Evolutionary conservation across 2,329 filamentous ascomycete species (phyloP).

Genomic region (Scolecobasidium constrictum): DNA sequence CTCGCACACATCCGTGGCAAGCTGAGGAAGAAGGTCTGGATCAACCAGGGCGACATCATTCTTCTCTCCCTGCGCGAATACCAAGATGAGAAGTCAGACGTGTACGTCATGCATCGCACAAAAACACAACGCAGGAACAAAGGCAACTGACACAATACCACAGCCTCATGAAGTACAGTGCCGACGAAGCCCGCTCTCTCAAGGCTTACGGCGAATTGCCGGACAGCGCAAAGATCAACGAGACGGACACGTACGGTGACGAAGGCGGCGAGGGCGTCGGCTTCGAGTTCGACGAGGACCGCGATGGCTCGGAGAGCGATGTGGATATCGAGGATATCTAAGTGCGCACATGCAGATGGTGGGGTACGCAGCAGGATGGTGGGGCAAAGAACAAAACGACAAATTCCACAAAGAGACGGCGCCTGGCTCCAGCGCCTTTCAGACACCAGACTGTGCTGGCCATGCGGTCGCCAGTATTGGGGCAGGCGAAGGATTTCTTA

Average conservation of each 20-base stretch:
- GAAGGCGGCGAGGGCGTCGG: slow-evolving; percentile 91
- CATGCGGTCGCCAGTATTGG: no score
- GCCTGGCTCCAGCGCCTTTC: no score
- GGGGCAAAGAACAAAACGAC: no score
- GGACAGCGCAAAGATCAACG: slow-evolving; percentile 98
- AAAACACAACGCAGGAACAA: no score
- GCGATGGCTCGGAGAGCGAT: slow-evolving; percentile 51
- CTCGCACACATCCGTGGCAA: slow-evolving; percentile 86
- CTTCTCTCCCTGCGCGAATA: slow-evolving; percentile 38
- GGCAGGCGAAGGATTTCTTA: no score
- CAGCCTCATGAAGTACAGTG: slow-evolving; percentile 62
- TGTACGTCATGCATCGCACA: no score
- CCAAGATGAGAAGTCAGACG: slow-evolving; percentile 68
- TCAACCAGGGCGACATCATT: slow-evolving; percentile 96
- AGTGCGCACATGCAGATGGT: no score
- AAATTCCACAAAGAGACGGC: no score
- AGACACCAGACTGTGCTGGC: no score
- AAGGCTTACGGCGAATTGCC: slow-evolving; percentile 97
- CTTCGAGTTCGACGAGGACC: slow-evolving; percentile 97
- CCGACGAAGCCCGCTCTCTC: slow-evolving; percentile 84
- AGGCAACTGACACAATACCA: no score
- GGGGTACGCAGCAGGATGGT: no score
- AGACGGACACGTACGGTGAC: slow-evolving; percentile 88
- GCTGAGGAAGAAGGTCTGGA: slow-evolving; percentile 99
- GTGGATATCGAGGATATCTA: slow-evolving; percentile 94